Evolutionary conservation across 495 filamentous ascomycete species (phyloP), one percentile per base, ranked within the genome.

Genomic region (Xeromyces bisporus): DNA sequence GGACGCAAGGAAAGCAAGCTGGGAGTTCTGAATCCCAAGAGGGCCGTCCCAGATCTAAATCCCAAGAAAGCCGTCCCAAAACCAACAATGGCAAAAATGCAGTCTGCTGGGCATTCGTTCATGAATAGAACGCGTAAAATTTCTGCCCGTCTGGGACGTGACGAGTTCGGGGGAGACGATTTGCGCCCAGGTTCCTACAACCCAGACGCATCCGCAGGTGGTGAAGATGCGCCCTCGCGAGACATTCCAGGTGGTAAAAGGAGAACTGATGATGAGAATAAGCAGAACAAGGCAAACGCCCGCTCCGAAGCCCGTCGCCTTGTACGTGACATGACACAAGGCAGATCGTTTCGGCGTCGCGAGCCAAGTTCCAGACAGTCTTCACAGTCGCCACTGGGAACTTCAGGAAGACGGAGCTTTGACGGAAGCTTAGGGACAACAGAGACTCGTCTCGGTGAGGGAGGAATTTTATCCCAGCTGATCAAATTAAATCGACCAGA

Each of bases 401-500:
- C 40, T 3, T 38, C 37, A 1, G 38, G 32, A 1, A 39, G 39
- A 6, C 28, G 45, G 6, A 36, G 40, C 14, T 32, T 25, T 0
- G 41, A 36, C 24, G 1, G 40, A 5, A 44, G 43, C 1, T 35
- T 42, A 1, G 39, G 39, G 4, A 16, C 45, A 12, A 33, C 45
- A 12, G 33, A 37, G 12, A 50, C 46, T 32, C 42, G 50, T 4
- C 40, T 42, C 18, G 51, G 43, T 9, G 45, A 44, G 2, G 55
- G 53, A 8, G 51, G 51, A 1, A 40, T 58, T 17, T 28, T 58
- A 10, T 51, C 52, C 2, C 55, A 58, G 24, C 32, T 58, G 12
- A 42, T 56, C 1, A 49, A 46, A 23, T 29, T 56, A 11, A 50
- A 51, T 27, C 36, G 38, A 1, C n/a, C n/a, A n/a, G n/a, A n/a